Evolutionary conservation across 805 yeast genomes (phyloP).

Genomic region (Metschnikowia peoriensis): DNA sequence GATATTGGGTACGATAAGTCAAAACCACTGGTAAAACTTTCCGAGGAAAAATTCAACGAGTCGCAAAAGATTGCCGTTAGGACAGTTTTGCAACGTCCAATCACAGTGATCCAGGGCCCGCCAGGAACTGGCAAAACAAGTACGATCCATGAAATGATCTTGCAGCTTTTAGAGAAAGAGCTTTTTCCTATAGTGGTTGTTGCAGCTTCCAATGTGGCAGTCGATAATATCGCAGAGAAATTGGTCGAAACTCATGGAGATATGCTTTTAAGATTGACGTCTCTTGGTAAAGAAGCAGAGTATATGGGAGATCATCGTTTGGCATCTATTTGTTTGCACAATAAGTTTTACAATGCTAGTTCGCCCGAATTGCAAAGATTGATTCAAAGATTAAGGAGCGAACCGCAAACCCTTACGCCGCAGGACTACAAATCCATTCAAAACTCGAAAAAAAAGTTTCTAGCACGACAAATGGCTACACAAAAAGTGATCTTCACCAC

Average conservation of each 20-base stretch:
- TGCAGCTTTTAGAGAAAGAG: constrained; percentile 23
- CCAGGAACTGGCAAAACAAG: constrained; percentile 99
- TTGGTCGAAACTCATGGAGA: constrained; percentile 49
- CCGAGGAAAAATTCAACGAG: not conserved
- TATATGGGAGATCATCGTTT: constrained; percentile 57
- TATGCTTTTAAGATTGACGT: constrained; percentile 55
- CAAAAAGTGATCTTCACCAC: constrained; percentile 65
- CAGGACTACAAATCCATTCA: constrained; percentile 19
- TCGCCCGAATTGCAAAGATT: constrained; percentile 45
- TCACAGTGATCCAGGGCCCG: constrained; percentile 93
- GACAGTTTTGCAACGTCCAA: constrained; percentile 64
- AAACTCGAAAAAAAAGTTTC: constrained; percentile 50
- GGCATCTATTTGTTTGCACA: constrained; percentile 61
- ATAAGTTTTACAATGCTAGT: constrained; percentile 51
- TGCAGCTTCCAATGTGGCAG: constrained; percentile 75
- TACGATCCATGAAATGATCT: constrained; percentile 76
- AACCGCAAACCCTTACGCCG: not conserved
- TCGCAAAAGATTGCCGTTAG: constrained; percentile 64
- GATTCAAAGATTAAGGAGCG: constrained; percentile 40
- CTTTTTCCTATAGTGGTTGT: constrained; percentile 68
- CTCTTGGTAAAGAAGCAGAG: constrained; percentile 60
- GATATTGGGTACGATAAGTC: not conserved
- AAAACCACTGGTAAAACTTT: not conserved
- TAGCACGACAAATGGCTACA: constrained; percentile 40
- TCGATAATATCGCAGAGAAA: constrained; percentile 74